phyloP scores from a whole-genome alignment of 2,329 filamentous ascomycete species.

The Trichoderma afroharzianum region DNA sequence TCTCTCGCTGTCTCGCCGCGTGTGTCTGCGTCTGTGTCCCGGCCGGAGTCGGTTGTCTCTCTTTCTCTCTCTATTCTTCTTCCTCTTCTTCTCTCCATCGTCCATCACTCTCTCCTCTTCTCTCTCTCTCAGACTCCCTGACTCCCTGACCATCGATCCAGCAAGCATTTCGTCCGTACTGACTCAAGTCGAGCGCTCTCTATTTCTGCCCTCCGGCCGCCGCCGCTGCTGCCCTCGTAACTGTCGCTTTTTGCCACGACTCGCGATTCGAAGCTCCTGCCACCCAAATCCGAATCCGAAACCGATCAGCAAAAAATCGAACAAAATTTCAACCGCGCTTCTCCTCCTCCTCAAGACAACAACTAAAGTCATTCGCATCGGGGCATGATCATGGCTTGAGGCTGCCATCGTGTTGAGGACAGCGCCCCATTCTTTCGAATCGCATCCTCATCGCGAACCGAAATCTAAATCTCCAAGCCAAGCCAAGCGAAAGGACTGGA shows the following conservation, averaged over 20 bases:
- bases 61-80: neutral
- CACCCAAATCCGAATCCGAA: neutral
- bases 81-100: neutral
- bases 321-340: neutral
- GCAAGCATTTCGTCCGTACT: neutral
- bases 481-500: neutral
- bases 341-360: neutral
- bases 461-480: neutral
- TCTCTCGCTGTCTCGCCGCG: neutral
- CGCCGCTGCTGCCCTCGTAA: neutral
- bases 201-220: neutral
- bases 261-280: neutral
- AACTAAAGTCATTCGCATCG: neutral
- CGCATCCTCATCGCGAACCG: conserved; percentile 1
- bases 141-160: neutral
- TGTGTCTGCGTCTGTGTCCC: neutral
- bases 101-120: neutral
- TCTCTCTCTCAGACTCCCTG: too few species aligned
- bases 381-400: conserved; percentile 4
- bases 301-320: neutral
- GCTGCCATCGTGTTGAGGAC: conserved; percentile 2
- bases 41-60: neutral
- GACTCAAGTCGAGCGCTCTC: neutral
- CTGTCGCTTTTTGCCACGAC: neutral
- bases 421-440: neutral